Evolutionary conservation across 768 basidiomycete species (phyloP).

Genomic region (Suillus hirtellus): DNA sequence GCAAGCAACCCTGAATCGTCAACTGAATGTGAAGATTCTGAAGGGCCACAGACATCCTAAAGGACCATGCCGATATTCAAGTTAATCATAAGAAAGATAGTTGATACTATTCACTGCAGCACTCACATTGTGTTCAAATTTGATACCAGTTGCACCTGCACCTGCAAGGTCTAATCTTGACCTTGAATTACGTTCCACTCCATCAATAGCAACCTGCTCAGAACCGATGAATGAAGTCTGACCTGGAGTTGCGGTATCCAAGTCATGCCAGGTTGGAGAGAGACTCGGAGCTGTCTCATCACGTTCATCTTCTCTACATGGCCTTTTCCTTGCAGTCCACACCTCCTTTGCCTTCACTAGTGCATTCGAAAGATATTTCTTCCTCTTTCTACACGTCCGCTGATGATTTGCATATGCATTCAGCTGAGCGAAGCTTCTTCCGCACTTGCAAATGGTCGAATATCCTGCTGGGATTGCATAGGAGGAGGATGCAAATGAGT

Average conservation of each 20-base stretch:
- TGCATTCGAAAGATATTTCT: slow-evolving; percentile 11
- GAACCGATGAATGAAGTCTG: background rate
- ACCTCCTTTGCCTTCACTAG: slow-evolving; percentile 9
- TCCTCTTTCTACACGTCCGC: slow-evolving; percentile 3
- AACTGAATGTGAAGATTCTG: background rate
- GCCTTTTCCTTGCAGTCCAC: background rate
- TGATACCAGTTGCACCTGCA: no score
- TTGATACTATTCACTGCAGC: background rate
- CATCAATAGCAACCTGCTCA: background rate
- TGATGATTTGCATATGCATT: slow-evolving; percentile 5
- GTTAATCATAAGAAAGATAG: background rate
- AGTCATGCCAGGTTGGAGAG: background rate
- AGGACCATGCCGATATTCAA: background rate
- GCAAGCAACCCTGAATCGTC: slow-evolving; percentile 2
- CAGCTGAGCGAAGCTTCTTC: slow-evolving; percentile 4
- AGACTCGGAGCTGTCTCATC: background rate
- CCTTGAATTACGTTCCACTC: background rate
- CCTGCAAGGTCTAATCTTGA: background rate
- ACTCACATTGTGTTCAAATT: background rate
- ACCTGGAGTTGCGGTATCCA: background rate
- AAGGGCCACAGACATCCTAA: background rate
- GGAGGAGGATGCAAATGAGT: background rate
- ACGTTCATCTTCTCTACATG: background rate
- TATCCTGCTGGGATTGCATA: background rate
- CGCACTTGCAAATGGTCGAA: slow-evolving; percentile 4